Evolutionary conservation across 768 basidiomycete species (phyloP).

Genomic region (Suillus variegatus): DNA sequence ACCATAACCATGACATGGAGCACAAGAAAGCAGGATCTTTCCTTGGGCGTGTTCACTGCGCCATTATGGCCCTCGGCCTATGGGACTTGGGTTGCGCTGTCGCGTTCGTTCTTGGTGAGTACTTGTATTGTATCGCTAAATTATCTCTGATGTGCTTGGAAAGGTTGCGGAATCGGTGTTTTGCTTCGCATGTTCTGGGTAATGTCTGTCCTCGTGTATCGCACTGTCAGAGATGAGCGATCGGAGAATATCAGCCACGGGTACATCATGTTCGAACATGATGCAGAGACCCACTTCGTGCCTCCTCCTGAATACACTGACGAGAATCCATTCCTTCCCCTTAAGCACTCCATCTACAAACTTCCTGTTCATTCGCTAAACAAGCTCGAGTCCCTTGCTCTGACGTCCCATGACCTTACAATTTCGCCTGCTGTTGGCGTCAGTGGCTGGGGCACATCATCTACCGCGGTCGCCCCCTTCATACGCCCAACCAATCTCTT

Average conservation of each 20-base stretch:
- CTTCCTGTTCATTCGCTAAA: no score
- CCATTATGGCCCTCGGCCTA: slow-evolving; percentile 68
- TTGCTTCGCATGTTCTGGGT: slow-evolving; percentile 83
- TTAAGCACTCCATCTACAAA: no score
- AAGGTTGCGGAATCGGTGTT: slow-evolving; percentile 85
- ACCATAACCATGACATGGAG: slow-evolving; percentile 25
- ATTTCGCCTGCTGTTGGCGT: no score
- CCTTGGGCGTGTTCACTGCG: slow-evolving; percentile 59
- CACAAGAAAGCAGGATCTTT: slow-evolving; percentile 40
- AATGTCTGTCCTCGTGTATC: slow-evolving; percentile 59
- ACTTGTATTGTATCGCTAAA: neutral
- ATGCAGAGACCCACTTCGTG: slow-evolving; percentile 47
- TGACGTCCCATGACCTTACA: no score
- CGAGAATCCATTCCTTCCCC: slow-evolving; percentile 40
- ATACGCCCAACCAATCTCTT: no score
- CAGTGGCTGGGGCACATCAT: no score
- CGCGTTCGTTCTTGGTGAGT: slow-evolving; percentile 79
- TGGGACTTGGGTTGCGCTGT: slow-evolving; percentile 80
- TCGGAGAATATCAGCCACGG: slow-evolving; percentile 40
- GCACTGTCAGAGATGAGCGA: slow-evolving; percentile 49
- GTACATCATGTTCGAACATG: slow-evolving; percentile 45
- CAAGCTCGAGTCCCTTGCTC: no score
- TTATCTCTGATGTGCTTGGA: slow-evolving; percentile 5
- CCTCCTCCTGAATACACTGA: slow-evolving; percentile 62
- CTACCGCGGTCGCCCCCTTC: no score